Base-by-base conservation (phyloP, 805 yeast genomes). In the Scheffersomyces spartinae region DNA sequence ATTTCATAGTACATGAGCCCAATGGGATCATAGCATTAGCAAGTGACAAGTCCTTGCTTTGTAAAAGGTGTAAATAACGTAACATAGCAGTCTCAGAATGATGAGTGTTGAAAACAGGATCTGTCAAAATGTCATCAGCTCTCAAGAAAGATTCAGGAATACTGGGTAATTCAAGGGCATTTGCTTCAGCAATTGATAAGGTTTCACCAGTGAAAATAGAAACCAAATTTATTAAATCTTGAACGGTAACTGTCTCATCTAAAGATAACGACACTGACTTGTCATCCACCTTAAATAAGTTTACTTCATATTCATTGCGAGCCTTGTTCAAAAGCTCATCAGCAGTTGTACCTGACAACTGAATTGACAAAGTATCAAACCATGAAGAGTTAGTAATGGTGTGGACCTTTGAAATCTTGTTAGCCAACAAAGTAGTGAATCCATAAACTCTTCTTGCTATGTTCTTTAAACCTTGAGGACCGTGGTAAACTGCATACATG, bases 1-100 rank as follows among this genome's bases (percentile, higher is more conserved):
- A 68, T 53, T 91, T 91, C 98, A 91, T 91, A 11, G 98, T 91
- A 63, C 98, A 91, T 6, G 95, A 83, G 14, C 98, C 98, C 35
- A 91, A 67, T 13, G 98, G 93, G 34, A 91, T 91, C 98, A 91
- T 91, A 4, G 96, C 81, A 45, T 85, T 80, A 7, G 97, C 95
- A 31, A 91, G 64, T 1, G 97, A 88, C 32, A 91, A 62, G 58
- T 91, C 98, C 55, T 81, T 84, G 32, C 54, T 47, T 56, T 91
- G 97, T 27, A 91, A 62, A 32, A 69, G 67, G 46, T 84, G 91
- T 41, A 91, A 58, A 56, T 91, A 91, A 49, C 98, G 73, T 39
- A 91, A 65, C 80, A 91, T 79, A 26, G 95, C 76, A 16, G 98
- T 91, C 58, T 91, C 98, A 6, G 95, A 79, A 47, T 84, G 97